These are phyloP conservation scores for Stenogyne calaminthoides DNA, from an alignment of 305 asterid genomes.

Conservation along the genomic window DNA sequence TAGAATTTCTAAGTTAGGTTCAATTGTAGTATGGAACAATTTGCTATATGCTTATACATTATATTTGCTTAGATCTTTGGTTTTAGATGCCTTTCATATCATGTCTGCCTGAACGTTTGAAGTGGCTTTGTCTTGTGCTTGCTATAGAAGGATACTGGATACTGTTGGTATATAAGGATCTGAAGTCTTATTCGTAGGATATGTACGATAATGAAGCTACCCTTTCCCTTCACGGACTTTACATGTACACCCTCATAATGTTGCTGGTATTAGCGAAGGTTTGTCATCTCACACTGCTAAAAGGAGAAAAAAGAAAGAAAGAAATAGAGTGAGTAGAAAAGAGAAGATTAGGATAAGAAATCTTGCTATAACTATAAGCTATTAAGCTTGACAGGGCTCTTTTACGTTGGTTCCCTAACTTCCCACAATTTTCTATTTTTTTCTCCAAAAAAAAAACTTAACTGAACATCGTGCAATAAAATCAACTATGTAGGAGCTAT, in stretches of 20 bases:
- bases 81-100: slow-evolving; percentile 7
- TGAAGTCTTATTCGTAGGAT: neutral
- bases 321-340: neutral
- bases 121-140: slow-evolving; percentile 1
- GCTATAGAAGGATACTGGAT: slow-evolving; percentile 2
- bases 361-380: slow-evolving; percentile 1
- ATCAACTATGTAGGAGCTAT: neutral
- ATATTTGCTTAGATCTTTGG: slow-evolving; percentile 2
- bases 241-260: slow-evolving; percentile 6
- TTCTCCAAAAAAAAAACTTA: neutral
- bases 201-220: slow-evolving; percentile 3
- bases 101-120: slow-evolving; percentile 8
- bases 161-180: slow-evolving; percentile 1
- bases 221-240: slow-evolving; percentile 15
- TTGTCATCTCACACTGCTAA: neutral
- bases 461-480: neutral
- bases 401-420: slow-evolving; percentile 5
- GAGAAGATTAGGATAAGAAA: neutral
- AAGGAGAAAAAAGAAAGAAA: neutral
- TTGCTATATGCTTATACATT: neutral
- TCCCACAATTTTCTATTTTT: neutral
- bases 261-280: slow-evolving; percentile 8
- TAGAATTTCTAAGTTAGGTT: slow-evolving; percentile 19
- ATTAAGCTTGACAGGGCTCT: neutral
- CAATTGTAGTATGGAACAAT: slow-evolving; percentile 3